Conservation (phyloP, 1,284 basidiomycete species). For the Sphagnurus paluster region DNA sequence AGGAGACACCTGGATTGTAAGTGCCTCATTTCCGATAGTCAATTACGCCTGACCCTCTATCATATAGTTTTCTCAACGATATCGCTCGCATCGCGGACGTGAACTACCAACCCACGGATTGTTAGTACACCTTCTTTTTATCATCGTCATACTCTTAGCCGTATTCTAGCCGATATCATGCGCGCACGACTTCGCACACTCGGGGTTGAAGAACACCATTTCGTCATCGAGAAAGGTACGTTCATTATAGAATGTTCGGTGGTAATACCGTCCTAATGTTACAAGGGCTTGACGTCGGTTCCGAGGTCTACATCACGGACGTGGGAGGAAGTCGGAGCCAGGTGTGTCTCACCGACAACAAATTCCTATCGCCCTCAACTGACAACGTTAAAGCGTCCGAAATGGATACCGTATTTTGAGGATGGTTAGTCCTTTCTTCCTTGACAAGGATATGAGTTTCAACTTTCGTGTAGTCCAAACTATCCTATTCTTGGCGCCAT, state of each 20-base stretch:
- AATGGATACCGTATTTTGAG: constrained; percentile 70
- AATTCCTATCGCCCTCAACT: neutral
- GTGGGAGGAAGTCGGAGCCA: constrained; percentile 63
- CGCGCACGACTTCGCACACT: constrained; percentile 65
- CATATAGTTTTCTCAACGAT: constrained; percentile 64
- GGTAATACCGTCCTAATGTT: neutral
- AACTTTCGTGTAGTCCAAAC: constrained; percentile 37
- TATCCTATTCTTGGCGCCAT: constrained; percentile 47
- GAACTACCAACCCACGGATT: constrained; percentile 58
- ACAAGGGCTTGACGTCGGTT: constrained; percentile 33
- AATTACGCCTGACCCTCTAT: neutral
- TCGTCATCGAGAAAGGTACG: constrained; percentile 53
- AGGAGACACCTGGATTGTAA: constrained; percentile 66
- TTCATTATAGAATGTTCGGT: neutral
- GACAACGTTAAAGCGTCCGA: constrained; percentile 42
- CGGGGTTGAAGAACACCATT: constrained; percentile 68
- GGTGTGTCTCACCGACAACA: constrained; percentile 31
- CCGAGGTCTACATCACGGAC: constrained; percentile 68
- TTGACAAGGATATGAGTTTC: too few species aligned
- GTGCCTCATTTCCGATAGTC: constrained; percentile 24
- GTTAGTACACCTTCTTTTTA: constrained; percentile 29
- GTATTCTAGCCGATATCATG: constrained; percentile 53
- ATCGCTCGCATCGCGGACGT: constrained; percentile 53
- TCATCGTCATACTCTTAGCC: constrained; percentile 1
- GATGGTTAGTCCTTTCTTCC: too few species aligned